phyloP scores from a whole-genome alignment of 2,329 filamentous ascomycete genomes.

The Alternaria tenuissima region DNA sequence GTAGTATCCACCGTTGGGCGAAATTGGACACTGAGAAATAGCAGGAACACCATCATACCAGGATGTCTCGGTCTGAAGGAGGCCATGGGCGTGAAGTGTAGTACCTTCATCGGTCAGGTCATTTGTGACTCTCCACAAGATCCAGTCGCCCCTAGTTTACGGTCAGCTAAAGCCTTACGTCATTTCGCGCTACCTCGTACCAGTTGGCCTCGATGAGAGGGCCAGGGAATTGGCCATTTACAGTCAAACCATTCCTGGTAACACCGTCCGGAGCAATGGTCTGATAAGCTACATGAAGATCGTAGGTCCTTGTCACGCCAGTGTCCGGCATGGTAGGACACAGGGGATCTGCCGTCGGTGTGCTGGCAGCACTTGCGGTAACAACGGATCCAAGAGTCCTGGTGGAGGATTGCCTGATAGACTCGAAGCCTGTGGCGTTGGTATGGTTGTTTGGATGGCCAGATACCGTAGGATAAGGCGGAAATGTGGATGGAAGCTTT shows the following conservation, averaged over 20 bases:
- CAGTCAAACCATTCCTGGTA: constrained; percentile 34
- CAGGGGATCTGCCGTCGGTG: constrained; percentile 17
- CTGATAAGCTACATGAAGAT: constrained; percentile 38
- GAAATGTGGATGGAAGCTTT: background rate
- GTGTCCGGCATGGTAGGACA: constrained; percentile 44
- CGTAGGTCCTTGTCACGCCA: constrained; percentile 42
- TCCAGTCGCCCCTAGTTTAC: constrained; percentile 38
- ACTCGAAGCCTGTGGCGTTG: constrained; percentile 16
- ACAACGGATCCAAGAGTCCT: background rate
- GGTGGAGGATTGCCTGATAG: constrained; percentile 4
- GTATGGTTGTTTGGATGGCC: constrained; percentile 10
- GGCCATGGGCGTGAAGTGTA: constrained; percentile 46
- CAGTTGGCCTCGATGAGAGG: constrained; percentile 45
- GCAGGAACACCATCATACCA: constrained; percentile 51
- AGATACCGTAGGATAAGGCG: constrained; percentile 20
- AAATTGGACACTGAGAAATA: constrained; percentile 47
- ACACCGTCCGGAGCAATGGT: constrained; percentile 44
- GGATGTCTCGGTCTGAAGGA: constrained; percentile 43
- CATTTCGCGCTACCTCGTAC: constrained; percentile 1
- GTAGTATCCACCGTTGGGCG: constrained; percentile 35
- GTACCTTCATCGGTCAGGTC: constrained; percentile 46
- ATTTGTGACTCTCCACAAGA: constrained; percentile 41
- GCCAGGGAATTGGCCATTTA: constrained; percentile 46
- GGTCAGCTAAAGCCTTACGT: constrained; percentile 6
- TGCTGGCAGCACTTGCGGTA: constrained; percentile 5